Evolutionary conservation across 495 filamentous ascomycete species (phyloP).

Genomic region (Hamigera avellanea): DNA sequence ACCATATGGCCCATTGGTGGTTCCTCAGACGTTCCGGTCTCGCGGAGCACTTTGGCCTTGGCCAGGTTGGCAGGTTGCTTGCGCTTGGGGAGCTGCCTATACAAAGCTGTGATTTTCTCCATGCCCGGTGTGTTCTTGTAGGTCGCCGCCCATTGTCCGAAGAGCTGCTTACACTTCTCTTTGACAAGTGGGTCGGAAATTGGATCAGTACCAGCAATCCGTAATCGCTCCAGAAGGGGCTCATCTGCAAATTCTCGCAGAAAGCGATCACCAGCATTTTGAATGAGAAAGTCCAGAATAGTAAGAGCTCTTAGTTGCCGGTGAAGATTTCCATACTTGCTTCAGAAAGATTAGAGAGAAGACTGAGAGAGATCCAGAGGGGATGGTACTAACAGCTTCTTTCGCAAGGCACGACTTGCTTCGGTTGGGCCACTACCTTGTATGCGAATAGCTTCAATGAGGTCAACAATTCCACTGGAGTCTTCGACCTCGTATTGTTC

Average conservation of each 20-base stretch:
- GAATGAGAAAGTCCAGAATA: slow-evolving; percentile 86
- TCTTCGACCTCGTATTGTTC: slow-evolving; percentile 88
- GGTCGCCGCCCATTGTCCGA: slow-evolving; percentile 73
- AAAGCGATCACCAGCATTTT: slow-evolving; percentile 86
- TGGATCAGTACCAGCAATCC: slow-evolving; percentile 74
- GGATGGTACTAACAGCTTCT: slow-evolving; percentile 73
- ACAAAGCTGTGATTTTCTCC: slow-evolving; percentile 63
- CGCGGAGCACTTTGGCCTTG: slow-evolving; percentile 67
- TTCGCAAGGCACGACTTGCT: slow-evolving; percentile 83
- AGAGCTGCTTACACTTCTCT: slow-evolving; percentile 75
- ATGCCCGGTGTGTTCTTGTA: slow-evolving; percentile 79
- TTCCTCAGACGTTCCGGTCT: slow-evolving; percentile 55
- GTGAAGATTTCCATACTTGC: slow-evolving; percentile 90
- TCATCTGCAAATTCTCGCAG: slow-evolving; percentile 82
- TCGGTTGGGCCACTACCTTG: slow-evolving; percentile 82
- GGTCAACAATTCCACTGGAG: slow-evolving; percentile 79
- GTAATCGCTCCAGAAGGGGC: slow-evolving; percentile 82
- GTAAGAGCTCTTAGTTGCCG: slow-evolving; percentile 82
- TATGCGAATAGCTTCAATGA: slow-evolving; percentile 86
- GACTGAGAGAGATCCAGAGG: slow-evolving; percentile 1
- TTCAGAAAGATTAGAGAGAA: slow-evolving; percentile 17
- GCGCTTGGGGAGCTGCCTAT: slow-evolving; percentile 64
- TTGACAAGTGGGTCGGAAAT: slow-evolving; percentile 78
- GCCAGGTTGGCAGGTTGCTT: slow-evolving; percentile 56
- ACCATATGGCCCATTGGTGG: slow-evolving; percentile 40